Evolutionary conservation across 371 early-diverging fungal species (phyloP), one percentile per base, ranked within the genome.

Genomic region (Mucor velutinosus): DNA sequence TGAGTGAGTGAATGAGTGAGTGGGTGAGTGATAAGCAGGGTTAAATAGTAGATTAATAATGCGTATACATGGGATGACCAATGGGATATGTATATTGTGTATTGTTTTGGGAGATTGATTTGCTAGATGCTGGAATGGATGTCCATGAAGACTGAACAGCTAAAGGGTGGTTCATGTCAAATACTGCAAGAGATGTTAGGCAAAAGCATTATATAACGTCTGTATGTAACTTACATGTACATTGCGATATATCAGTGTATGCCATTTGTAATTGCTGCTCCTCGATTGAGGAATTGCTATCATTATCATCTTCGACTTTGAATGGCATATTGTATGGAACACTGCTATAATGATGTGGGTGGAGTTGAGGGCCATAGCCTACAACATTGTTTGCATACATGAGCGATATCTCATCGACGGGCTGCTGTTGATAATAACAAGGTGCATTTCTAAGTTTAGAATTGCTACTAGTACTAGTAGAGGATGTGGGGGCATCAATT

Each of bases 401-500:
- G 7, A 25, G 51, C 11, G 51, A 51, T 12, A 51, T 25, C 1
- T 51, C 51, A 12, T 51, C 23, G 12, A 25, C 51, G 25, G 21
- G 51, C 7, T 25, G 51, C 23, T 21, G 51, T 19, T 21, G 21
- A 10, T 51, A 51, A 8, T 19, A 10, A 25, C 21, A 51, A 14
- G 51, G 11, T 25, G 25, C 11, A 51, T 23, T 23, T 23, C 51
- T 23, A 51, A 51, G 51, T 51, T 51, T 51, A 25, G 21, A 25
- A 7, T 25, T 23, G 51, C 21, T 51, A 4, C 23, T 51, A 25
- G 14, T 23, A 12, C 51, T 51, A 25, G 23, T 51, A 0, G 25
- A 23, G 25, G 25, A 25, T 51, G 51, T 51, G 51, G 51, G 51
- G 25, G 51, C 23, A 55, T 79, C 79, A 33, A 73, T 69, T 2